A percentile compares a stretch with the other conserved stretches of the same genome.
phyloP scores from a whole-genome alignment of 139 green algal species.

The Volvox africanus region DNA sequence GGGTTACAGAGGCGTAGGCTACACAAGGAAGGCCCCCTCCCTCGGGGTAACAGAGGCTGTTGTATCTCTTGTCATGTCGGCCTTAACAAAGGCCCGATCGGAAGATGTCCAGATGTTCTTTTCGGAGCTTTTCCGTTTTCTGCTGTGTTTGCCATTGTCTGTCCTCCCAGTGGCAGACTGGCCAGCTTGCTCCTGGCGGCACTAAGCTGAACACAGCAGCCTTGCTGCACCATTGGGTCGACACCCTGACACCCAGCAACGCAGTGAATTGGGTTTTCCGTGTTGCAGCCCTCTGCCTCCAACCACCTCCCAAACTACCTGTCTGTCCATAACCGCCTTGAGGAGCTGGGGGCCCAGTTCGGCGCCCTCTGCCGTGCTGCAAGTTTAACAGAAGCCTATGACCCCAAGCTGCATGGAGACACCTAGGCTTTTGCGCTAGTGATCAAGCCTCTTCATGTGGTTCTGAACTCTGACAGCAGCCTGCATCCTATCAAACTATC shows the following conservation, averaged over 20 bases:
- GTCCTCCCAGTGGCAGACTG: not conserved
- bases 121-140: not conserved
- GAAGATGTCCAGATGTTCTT: not conserved
- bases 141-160: not conserved
- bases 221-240: not conserved
- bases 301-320: conserved; percentile 11
- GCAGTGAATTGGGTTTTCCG: not conserved
- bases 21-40: not conserved
- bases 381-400: not conserved
- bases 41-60: not conserved
- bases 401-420: not conserved
- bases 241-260: not conserved
- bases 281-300: not conserved
- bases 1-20: not conserved
- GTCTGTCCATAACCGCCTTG: not conserved
- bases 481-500: conserved; percentile 17
- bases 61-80: not conserved
- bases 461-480: not conserved
- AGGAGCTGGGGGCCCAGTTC: not conserved
- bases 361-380: not conserved
- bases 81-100: too few species aligned
- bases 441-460: conserved; percentile 17
- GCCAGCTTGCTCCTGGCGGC: not conserved
- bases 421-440: not conserved
- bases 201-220: not conserved